Base-by-base conservation (phyloP, 306 rosid genomes). In the Lathyrus oleraceus region DNA sequence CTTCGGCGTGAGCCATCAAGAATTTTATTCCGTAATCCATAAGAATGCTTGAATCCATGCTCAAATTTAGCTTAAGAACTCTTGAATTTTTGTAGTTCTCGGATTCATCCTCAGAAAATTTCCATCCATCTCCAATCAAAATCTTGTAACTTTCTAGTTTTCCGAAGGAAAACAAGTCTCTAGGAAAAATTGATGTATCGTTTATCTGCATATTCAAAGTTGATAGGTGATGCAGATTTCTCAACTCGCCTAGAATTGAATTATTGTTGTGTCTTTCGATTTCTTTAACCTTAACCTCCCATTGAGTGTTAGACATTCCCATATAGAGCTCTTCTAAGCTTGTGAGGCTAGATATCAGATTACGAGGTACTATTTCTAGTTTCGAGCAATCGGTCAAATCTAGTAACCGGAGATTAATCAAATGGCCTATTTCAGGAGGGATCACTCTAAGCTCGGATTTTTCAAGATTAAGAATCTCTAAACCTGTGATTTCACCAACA, bases 271-370 rank as follows among this genome's bases (percentile, higher is more conserved):
- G 58, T 27, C n/a, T 44, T 15, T 49, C 35, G 1, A 30, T 39
- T 61, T 47, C 83, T 5, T 74, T 49, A 2, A 10, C 83, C 15
- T 74, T 42, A 1, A 14, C 81, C 36, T 75, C 77, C 85, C 79
- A 78, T 10, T 70, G 64, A 12, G 69, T 20, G 48, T 61, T 54
- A 20, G 72, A 59, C 52, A 69, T 70, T 20, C 77, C 80, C 62
- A 78, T 78, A 28, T 73, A 58, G 12, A 81, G 80, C 49, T 81
- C 81, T 65, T 82, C 81, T 54, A 82, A 61, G 65, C 81, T 40
- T 10, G 68, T 74, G 13, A 82, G 57, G 8, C 64, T 70, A 4
- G 81, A 74, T 65, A 82, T 6, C 12, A 74, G 6, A 17, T 65
- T 66, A 39, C 48, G 1, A 58, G 83, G 75, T 27, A 82, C 68